A percentile compares a stretch with the other conserved stretches of the same genome.
Evolutionary conservation across 257 asterid species (phyloP).

Genomic region (Leonotis leonurus): DNA sequence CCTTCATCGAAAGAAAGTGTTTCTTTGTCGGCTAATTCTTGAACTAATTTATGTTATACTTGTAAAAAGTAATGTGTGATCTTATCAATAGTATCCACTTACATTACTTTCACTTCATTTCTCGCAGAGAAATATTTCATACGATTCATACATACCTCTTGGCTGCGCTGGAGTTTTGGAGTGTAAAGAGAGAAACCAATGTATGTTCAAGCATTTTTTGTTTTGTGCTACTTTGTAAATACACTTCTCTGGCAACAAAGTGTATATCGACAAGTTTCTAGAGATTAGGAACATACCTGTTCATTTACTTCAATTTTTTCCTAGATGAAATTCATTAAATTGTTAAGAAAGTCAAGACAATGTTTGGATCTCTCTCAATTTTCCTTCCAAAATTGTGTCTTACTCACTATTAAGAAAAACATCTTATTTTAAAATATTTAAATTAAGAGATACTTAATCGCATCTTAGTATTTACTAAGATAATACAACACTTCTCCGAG

Average conservation of each 20-base stretch:
- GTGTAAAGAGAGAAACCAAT: neutral
- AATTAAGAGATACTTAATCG: too few species aligned
- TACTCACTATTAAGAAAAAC: too few species aligned
- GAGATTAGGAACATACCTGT: neutral
- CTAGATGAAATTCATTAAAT: neutral
- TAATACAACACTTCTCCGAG: too few species aligned
- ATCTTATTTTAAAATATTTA: too few species aligned
- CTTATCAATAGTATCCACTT: neutral
- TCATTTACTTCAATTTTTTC: neutral
- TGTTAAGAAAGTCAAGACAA: neutral
- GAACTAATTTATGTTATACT: too few species aligned
- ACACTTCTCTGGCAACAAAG: neutral
- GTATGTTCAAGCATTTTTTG: neutral
- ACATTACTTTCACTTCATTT: neutral
- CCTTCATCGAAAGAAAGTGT: neutral
- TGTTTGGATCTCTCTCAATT: too few species aligned
- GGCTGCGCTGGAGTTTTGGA: neutral
- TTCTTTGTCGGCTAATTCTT: neutral
- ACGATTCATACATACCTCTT: neutral
- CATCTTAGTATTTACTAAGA: too few species aligned
- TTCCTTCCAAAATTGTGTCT: too few species aligned
- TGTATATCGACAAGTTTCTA: neutral
- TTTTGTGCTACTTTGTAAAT: neutral
- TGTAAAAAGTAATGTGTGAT: neutral
- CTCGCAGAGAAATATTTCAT: conserved; percentile 11